Base-by-base conservation (phyloP, 2,329 filamentous ascomycete species). In the Hymenoscyphus salicellus region DNA sequence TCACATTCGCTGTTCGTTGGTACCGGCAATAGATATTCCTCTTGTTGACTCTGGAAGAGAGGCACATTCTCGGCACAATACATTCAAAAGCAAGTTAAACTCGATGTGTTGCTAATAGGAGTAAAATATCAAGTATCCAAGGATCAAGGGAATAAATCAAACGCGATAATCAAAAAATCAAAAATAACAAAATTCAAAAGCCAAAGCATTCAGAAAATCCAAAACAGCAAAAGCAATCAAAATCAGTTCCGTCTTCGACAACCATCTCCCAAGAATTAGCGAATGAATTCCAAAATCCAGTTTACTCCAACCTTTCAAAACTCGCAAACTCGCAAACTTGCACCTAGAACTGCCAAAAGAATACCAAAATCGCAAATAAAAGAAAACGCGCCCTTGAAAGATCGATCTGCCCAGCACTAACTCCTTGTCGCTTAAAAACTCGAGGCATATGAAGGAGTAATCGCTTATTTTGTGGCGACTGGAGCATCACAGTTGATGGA, bases 401-500 rank as follows among this genome's bases (percentile, higher is more conserved):
- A 49, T 23, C n/a, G 7, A 23, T 23, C 43, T 49, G 11, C 26
- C 20, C 20, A 49, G 43, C 43, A 20, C 43, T 20, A 26, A 49
- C 43, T 49, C 43, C 1, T 49, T 11, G 20, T 49, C 43, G n/a
- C 43, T 49, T 26, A 49, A 26, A 46, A 49, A 49, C 43, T 49
- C 8, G n/a, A 49, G n/a, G 6, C 20, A 11, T 23, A 23, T 5
- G 23, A 49, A 4, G 43, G 20, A 11, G 23, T 49, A 20, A 16
- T 49, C 7, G 43, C 43, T 49, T 49, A 49, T 20, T 20, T 23
- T 5, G 43, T 23, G n/a, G 43, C n/a, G 6, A 20, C 7, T 26
- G 43, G 20, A 23, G 7, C 43, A 17, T n/a, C 55, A 36, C 55
- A 63, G 28, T 46, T 36, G 30, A 63, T 60, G 26, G 56, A 60